Evolutionary conservation across 2,329 filamentous ascomycete species (phyloP), one percentile per base, ranked within the genome.

Genomic region (Aspergillus sp.): DNA sequence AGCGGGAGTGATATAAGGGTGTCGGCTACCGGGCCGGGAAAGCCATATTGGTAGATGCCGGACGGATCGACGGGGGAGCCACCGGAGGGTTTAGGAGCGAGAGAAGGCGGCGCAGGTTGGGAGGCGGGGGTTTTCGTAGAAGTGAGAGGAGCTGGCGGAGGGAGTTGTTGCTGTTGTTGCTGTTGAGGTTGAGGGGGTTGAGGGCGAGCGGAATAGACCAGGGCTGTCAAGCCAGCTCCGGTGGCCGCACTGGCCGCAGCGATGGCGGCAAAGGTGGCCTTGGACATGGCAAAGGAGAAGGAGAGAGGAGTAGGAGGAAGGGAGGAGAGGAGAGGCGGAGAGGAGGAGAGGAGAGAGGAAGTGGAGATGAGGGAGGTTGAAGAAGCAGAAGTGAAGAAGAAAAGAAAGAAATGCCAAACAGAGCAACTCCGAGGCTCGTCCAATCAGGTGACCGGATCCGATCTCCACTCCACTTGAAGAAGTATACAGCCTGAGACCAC

Each of bases 1-100:
- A 98, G 85, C 36, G 91, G 90, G 26, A 86, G 81, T 42, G 92
- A 89, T 57, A 84, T 84, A 57, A 92, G 88, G 49, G 96, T 82
- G 77, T 99, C 95, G 69, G 89, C 84, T 45, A 96, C 81, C 32
- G 95, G 95, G 59, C 95, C 95, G 0, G 95, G 94, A 78, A 98
- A 97, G 70, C 95, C 90, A 74, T 94, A 94, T 67, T 92, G 85
- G 77, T 92, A 90, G 66, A 94, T 84, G 12, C 90, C 90, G 42
- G 87, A 80, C 4, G 91, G 90, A 75, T 94, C 84, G 70, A 93
- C 89, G 39, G 84, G 86, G 11, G 78, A 52, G 71, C 63, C 64
- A 32, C 60, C 57, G 39, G 58, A 63, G 65, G 59, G 56, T 54
- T 64, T 71, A 54, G 73, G 61, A 42, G 69, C 62, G 51, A 74